These are phyloP conservation scores for Macadamia tetraphylla DNA, from an alignment of 164 flowering plant genomes.

Conservation along the genomic window DNA sequence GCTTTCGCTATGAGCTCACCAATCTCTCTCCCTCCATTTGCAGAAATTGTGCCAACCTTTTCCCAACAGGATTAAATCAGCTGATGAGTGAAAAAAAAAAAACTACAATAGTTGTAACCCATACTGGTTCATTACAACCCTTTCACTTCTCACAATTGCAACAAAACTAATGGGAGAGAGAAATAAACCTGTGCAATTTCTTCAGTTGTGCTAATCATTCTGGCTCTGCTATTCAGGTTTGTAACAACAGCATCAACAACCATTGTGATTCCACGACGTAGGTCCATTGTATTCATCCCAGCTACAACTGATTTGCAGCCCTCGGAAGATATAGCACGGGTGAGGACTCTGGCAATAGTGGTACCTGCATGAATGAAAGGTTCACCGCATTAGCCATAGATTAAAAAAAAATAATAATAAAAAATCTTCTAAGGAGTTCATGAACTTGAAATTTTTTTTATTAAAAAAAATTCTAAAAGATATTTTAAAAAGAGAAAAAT, in stretches of 20 bases:
- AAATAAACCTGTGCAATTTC: slow-evolving; percentile 86
- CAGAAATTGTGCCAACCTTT: slow-evolving; percentile 94
- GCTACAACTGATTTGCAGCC: slow-evolving; percentile 99
- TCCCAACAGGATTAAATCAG: background rate
- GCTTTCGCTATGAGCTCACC: slow-evolving; percentile 98
- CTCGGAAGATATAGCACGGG: slow-evolving; percentile 82
- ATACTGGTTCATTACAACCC: background rate
- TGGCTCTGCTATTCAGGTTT: slow-evolving; percentile 76
- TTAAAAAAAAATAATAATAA: too few species aligned
- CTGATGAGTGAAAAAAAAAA: background rate
- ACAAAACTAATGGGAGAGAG: background rate
- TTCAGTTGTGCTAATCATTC: slow-evolving; percentile 92
- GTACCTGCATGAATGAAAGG: slow-evolving; percentile 51
- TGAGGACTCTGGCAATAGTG: slow-evolving; percentile 93
- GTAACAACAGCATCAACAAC: slow-evolving; percentile 94
- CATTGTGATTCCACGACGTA: slow-evolving; percentile 86
- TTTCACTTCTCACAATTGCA: background rate
- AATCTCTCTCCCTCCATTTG: slow-evolving; percentile 95
- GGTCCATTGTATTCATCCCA: slow-evolving; percentile 97
- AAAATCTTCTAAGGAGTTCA: too few species aligned
- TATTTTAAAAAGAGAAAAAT: too few species aligned
- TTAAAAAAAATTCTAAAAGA: too few species aligned
- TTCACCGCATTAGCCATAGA: background rate
- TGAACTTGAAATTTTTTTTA: too few species aligned
- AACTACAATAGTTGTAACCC: background rate